Base-by-base conservation (phyloP, 805 yeast genomes). In the Clavispora carvajalis region DNA sequence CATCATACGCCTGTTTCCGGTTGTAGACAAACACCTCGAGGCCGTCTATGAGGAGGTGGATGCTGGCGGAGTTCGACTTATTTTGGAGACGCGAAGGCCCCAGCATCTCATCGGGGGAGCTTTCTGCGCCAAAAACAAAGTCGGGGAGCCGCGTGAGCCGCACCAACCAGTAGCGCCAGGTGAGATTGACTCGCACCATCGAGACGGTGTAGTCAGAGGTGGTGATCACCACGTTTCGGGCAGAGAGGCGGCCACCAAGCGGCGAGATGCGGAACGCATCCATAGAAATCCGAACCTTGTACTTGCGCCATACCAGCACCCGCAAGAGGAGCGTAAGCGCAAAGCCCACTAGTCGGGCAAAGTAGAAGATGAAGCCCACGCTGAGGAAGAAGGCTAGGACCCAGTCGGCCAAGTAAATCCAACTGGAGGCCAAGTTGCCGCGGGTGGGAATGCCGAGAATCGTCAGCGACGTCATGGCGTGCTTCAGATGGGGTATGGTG, bases 111-210 rank as follows among this genome's bases (percentile, higher is more conserved):
- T 31, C 48, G 12, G 29, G 57, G 4, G 41, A 35, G 4, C 53
- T 49, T 9, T 52, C 55, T 16, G 18, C 9, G 5, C 34, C n/a
- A 6, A 12, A 11, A 18, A 58, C 48, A 21, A 48, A 53, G 37
- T 67, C 60, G 2, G 76, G 59, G 17, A 65, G 48, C 39, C 79
- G 58, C 10, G 73, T 67, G 23, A 62, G 49, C 4, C 67, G 63
- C 38, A 87, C 48, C 13, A 67, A 65, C 98, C 98, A 93, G 59
- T 88, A 91, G 45, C 95, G 63, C 98, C 98, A 93, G 0, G 95
- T 85, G 21, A 91, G 55, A 51, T 79, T 77, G 1, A 91, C 84
- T 45, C 82, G 80, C 21, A 85, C 72, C 1, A 85, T 70, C 8
- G 87, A 76, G 1, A 87, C 55, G 2, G 95, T 79, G 45, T 79